phyloP scores from a whole-genome alignment of 352 stramenopile species.

The Discostella stelligera region DNA sequence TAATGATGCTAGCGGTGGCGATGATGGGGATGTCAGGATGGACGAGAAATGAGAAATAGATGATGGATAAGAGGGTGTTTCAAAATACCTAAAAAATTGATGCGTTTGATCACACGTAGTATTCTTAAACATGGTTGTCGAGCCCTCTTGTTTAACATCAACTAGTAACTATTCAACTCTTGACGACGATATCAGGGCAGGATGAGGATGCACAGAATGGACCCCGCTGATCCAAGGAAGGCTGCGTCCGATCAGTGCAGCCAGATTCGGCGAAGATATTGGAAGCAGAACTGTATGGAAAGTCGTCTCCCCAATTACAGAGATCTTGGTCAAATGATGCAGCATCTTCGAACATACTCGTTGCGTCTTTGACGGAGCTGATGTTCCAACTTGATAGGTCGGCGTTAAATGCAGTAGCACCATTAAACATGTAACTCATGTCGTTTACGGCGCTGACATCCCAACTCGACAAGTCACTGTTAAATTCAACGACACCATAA shows the following conservation, averaged over 20 bases:
- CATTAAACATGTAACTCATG: constrained; percentile 6
- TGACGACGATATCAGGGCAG: neutral
- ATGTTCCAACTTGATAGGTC: constrained; percentile 28
- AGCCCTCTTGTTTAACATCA: too few relatives aligned
- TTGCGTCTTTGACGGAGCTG: constrained; percentile 2
- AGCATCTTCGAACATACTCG: constrained; percentile 8
- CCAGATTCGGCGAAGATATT: constrained; percentile 5
- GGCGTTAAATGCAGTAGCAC: constrained; percentile 21
- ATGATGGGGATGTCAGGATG: too few relatives aligned
- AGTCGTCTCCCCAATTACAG: constrained; percentile 9
- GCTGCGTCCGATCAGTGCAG: constrained; percentile 1
- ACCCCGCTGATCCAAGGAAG: neutral
- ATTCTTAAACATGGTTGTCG: too few relatives aligned
- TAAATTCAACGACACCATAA: neutral
- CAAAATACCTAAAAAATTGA: too few relatives aligned
- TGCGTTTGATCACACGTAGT: too few relatives aligned
- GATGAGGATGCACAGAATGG: constrained; percentile 12
- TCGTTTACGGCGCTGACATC: too few relatives aligned
- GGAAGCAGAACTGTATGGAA: constrained; percentile 4
- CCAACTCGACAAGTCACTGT: constrained; percentile 19
- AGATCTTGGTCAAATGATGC: constrained; percentile 21
- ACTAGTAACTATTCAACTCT: too few relatives aligned
- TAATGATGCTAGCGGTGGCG: too few relatives aligned
- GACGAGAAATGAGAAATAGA: too few relatives aligned
- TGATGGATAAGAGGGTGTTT: too few relatives aligned